Conservation (phyloP, 1,284 basidiomycete genomes). For the Ceratorhiza oryzae-sativae region DNA sequence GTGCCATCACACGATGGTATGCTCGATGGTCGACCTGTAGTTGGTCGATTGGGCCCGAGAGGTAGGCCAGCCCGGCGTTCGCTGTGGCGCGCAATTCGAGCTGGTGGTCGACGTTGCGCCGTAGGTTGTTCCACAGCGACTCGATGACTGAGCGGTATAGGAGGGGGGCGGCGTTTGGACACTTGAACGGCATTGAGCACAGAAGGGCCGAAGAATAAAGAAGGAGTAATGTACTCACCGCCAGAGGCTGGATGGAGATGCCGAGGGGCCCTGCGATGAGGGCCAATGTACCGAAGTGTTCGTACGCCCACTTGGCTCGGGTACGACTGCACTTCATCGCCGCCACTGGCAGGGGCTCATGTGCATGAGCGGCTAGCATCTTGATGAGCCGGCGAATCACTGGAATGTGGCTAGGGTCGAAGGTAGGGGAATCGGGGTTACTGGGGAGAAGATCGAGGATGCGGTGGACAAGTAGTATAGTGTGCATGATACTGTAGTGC, state of each 20-base stretch:
- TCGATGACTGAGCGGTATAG: neutral
- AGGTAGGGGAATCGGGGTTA: neutral
- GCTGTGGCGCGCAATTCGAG: neutral
- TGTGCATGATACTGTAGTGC: neutral
- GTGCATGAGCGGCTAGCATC: neutral
- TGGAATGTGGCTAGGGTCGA: neutral
- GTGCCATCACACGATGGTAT: neutral
- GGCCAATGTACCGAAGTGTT: neutral
- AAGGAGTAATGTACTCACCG: neutral
- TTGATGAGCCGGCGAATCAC: neutral
- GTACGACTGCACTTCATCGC: neutral
- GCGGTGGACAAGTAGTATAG: neutral
- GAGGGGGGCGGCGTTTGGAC: neutral
- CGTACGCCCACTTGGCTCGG: neutral
- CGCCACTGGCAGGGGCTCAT: neutral
- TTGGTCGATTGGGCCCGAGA: neutral
- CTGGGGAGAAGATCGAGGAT: neutral
- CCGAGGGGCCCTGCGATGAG: neutral
- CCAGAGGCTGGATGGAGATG: neutral
- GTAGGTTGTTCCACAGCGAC: neutral
- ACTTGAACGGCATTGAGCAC: neutral
- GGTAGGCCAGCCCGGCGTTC: neutral
- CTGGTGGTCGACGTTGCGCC: neutral
- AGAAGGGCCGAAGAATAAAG: neutral
- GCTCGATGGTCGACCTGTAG: neutral